Evolutionary conservation across 2,329 filamentous ascomycete genomes (phyloP).

Genomic region (Pseudogymnoascus sp.): DNA sequence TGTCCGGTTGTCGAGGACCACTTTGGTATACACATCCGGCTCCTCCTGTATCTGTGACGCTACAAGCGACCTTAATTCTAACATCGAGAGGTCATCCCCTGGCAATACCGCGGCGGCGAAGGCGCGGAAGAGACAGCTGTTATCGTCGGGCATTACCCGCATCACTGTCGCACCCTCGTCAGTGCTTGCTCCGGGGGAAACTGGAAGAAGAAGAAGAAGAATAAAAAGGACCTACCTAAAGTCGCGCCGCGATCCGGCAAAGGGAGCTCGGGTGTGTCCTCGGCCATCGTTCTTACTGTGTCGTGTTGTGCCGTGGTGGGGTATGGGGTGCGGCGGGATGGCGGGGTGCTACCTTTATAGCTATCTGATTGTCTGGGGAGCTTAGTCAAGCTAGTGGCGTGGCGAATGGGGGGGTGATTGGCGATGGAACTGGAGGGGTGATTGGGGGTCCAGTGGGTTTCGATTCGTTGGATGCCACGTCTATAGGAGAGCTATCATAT

Average conservation of each 20-base stretch:
- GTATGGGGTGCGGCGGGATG: not conserved
- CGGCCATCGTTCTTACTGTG: slow-evolving; percentile 21
- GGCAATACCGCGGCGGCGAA: slow-evolving; percentile 71
- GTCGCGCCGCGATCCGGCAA: slow-evolving; percentile 46
- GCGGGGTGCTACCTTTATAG: slow-evolving; percentile 4
- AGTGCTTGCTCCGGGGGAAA: slow-evolving; percentile 35
- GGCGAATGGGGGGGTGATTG: not conserved
- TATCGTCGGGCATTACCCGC: slow-evolving; percentile 94
- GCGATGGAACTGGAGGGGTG: not conserved
- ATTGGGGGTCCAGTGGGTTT: not conserved
- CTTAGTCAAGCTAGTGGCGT: not conserved
- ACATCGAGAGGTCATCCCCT: slow-evolving; percentile 58
- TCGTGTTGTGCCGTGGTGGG: not conserved
- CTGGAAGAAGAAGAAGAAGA: slow-evolving; percentile 20
- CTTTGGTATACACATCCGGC: slow-evolving; percentile 66
- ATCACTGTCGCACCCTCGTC: slow-evolving; percentile 50
- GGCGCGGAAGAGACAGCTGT: slow-evolving; percentile 88
- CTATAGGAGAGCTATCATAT: not conserved
- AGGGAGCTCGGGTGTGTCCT: slow-evolving; percentile 34
- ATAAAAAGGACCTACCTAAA: slow-evolving; percentile 36
- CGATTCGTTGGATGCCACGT: not conserved
- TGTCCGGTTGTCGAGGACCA: slow-evolving; percentile 62
- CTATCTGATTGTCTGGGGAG: not conserved
- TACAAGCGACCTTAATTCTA: slow-evolving; percentile 68
- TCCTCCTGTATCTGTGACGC: slow-evolving; percentile 72